These are phyloP conservation scores for Aspergillus vadensis DNA, from an alignment of 2,329 filamentous ascomycete genomes.

Conservation along the genomic window DNA sequence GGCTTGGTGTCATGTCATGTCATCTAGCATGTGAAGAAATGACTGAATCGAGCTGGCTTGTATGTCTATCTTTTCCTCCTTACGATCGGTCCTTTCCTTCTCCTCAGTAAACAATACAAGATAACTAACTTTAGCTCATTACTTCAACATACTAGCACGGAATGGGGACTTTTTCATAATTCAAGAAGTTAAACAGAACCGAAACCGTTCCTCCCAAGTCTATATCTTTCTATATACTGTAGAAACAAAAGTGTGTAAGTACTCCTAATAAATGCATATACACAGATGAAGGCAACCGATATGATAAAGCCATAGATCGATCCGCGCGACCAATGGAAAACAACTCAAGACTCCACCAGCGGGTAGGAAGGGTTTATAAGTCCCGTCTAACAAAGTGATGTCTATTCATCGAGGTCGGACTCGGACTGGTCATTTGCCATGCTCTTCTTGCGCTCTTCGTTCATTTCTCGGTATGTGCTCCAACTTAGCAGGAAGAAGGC, in stretches of 20 bases:
- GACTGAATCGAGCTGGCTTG: too few species aligned
- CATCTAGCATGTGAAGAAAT: too few species aligned
- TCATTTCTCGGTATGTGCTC: constrained; percentile 92
- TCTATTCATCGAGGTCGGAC: constrained; percentile 45
- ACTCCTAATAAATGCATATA: not conserved
- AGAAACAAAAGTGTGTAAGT: not conserved
- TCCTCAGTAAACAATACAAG: too few species aligned
- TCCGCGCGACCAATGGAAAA: not conserved
- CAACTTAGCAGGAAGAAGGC: constrained; percentile 87
- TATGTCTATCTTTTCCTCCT: too few species aligned
- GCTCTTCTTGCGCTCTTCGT: constrained; percentile 72
- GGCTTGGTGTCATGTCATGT: too few species aligned
- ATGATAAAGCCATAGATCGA: not conserved
- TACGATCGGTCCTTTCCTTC: too few species aligned
- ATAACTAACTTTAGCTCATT: too few species aligned
- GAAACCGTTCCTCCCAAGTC: not conserved
- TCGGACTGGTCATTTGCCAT: constrained; percentile 45
- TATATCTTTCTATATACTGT: not conserved
- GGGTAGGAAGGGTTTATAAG: not conserved
- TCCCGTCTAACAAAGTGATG: not conserved
- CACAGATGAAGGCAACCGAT: not conserved
- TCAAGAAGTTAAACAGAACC: not conserved
- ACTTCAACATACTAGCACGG: too few species aligned
- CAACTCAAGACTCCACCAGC: not conserved
- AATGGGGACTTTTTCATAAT: too few species aligned